Conservation (phyloP, 2,329 filamentous ascomycete genomes). For the Nigrograna mackinnonii region DNA sequence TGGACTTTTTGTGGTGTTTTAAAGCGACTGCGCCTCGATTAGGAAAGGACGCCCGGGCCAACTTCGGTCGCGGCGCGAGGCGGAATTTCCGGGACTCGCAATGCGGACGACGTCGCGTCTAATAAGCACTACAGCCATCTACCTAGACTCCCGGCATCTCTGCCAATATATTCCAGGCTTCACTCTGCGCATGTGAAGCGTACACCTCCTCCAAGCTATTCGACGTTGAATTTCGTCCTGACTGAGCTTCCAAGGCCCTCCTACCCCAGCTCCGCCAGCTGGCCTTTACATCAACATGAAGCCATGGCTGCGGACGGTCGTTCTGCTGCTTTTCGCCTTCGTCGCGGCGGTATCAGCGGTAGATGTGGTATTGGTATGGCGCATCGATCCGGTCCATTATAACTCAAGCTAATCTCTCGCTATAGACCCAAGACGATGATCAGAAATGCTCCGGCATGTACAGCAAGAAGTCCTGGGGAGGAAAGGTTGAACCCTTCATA, state of each 20-base stretch:
- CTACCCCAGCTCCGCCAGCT: conserved; percentile 6
- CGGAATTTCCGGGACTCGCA: no score
- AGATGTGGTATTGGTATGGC: conserved; percentile 38
- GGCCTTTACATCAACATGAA: conserved; percentile 31
- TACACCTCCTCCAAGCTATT: no score
- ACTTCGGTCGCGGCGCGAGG: no score
- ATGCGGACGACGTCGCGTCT: no score
- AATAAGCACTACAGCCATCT: no score
- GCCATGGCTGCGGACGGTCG: conserved; percentile 32
- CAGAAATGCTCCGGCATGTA: conserved; percentile 96
- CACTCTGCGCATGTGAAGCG: no score
- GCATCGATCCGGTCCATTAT: background rate
- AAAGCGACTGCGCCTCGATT: no score
- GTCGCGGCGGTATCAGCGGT: conserved; percentile 38
- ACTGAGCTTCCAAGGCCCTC: conserved; percentile 30
- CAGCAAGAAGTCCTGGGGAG: conserved; percentile 85
- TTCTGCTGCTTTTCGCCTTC: conserved; percentile 36
- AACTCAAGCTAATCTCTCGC: background rate
- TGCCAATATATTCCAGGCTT: no score
- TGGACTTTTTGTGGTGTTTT: no score
- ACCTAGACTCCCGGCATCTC: no score
- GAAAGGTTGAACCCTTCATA: conserved; percentile 86
- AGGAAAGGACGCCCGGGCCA: no score
- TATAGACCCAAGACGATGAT: conserved; percentile 74
- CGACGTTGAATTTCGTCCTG: no score